Evolutionary conservation across 768 basidiomycete genomes (phyloP).

Genomic region (Calvatia gigantea): DNA sequence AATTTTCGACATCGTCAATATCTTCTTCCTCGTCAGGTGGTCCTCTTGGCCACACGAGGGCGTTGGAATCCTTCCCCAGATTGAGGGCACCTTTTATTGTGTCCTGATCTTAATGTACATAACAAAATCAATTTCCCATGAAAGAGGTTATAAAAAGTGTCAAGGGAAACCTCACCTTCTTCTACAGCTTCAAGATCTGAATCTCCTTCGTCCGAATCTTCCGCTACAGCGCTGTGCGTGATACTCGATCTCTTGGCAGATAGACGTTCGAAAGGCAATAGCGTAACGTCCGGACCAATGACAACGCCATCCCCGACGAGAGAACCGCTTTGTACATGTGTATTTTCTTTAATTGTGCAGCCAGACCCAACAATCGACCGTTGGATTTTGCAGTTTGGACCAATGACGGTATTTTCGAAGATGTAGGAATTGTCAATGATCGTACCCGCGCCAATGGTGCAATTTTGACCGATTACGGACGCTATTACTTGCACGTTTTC

Average conservation of each 20-base stretch:
- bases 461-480: constrained; percentile 78
- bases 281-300: constrained; percentile 66
- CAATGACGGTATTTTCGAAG: constrained; percentile 74
- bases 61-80: constrained; percentile 72
- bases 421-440: constrained; percentile 76
- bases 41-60: constrained; percentile 74
- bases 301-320: constrained; percentile 80
- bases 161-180: constrained; percentile 42
- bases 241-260: constrained; percentile 41
- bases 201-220: constrained; percentile 39
- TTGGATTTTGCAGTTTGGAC: constrained; percentile 66
- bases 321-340: constrained; percentile 68
- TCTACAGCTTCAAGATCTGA: constrained; percentile 70
- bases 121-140: constrained; percentile 1
- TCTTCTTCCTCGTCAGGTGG: constrained; percentile 64
- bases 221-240: not conserved
- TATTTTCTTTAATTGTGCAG: constrained; percentile 67
- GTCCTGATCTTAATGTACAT: constrained; percentile 42
- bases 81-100: constrained; percentile 32
- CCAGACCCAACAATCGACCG: constrained; percentile 79
- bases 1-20: constrained; percentile 48
- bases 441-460: constrained; percentile 67
- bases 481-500: constrained; percentile 63
- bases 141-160: constrained; percentile 10
- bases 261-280: constrained; percentile 71